Evolutionary conservation across 202 grass and related monocot genomes (phyloP), one percentile per base, ranked within the genome.

Genomic region (Saccharum hybrid): DNA sequence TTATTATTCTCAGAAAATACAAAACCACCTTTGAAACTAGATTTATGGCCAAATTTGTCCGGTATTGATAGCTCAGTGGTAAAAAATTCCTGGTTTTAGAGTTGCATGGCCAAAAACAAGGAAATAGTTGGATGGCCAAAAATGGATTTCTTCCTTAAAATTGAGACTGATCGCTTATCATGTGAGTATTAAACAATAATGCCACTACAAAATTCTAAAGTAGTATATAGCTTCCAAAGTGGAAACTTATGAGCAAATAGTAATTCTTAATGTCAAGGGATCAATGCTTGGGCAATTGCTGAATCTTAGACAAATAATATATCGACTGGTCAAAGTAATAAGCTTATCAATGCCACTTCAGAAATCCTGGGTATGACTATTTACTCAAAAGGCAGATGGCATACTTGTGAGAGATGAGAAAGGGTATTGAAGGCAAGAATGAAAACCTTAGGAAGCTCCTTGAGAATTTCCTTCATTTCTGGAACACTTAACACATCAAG

Each of bases 391-490:
- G 46, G 49, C 1, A 74, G 79, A 76, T 14, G 34, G 2, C 16
- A 38, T 66, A 46, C 8, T 19, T 81, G 6, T 81, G 56, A 21
- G 30, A 41, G 10, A 59, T 15, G 14, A 52, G 12, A 52, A 36
- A 73, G 66, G 2, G 21, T 31, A 72, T 41, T 61, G 3, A 75
- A 76, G 64, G 66, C 41, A 74, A 84, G 48, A 81, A 77, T 83
- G 63, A 78, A 88, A 86, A 98, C 95, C 95, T 98, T 98, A 45
- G 77, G 87, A 86, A 90, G 54, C 70, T 83, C 77, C 65, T 87
- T 89, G 63, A 98, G 66, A 64, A 94, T 87, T 85, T 93, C 88
- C 22, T 86, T 90, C 80, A 98, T 88, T 89, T 98, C 90, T 78
- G 85, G 81, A 85, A 93, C 90, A 87, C 34, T 91, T 82, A 98